phyloP scores from a whole-genome alignment of 2,329 filamentous ascomycete genomes.

The Talaromyces amestolkiae region DNA sequence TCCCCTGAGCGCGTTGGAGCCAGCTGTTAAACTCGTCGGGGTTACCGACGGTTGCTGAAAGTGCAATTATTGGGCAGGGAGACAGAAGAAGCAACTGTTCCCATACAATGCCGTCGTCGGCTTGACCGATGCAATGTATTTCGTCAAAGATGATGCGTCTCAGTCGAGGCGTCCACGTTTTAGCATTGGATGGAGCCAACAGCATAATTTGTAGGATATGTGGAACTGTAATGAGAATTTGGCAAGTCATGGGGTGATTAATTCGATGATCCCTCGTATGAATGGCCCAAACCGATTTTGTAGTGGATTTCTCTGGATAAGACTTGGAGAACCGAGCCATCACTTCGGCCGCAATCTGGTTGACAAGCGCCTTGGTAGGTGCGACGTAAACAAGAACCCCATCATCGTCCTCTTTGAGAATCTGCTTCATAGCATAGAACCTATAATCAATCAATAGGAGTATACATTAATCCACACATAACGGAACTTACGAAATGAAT shows the following conservation, averaged over 20 bases:
- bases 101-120: slow-evolving; percentile 74
- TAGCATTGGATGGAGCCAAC: slow-evolving; percentile 63
- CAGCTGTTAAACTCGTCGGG: slow-evolving; percentile 67
- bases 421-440: slow-evolving; percentile 79
- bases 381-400: slow-evolving; percentile 75
- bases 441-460: slow-evolving; percentile 18
- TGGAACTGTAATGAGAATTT: slow-evolving; percentile 74
- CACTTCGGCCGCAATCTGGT: slow-evolving; percentile 78
- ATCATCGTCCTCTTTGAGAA: slow-evolving; percentile 66
- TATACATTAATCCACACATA: not conserved
- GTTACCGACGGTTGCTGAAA: slow-evolving; percentile 78
- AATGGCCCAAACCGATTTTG: slow-evolving; percentile 73
- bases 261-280: slow-evolving; percentile 73
- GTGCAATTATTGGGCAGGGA: slow-evolving; percentile 73
- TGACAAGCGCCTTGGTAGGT: slow-evolving; percentile 77
- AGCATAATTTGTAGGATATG: slow-evolving; percentile 79
- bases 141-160: slow-evolving; percentile 80
- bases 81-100: slow-evolving; percentile 72
- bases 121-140: slow-evolving; percentile 75
- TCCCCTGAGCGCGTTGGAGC: slow-evolving; percentile 63
- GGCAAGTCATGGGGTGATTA: slow-evolving; percentile 69
- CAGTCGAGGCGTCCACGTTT: slow-evolving; percentile 64
- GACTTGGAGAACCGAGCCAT: slow-evolving; percentile 67
- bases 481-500: slow-evolving; percentile 58
- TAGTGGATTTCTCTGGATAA: slow-evolving; percentile 51